Conservation (phyloP, 148 eudicot genomes). For the Agrostemma githago region DNA sequence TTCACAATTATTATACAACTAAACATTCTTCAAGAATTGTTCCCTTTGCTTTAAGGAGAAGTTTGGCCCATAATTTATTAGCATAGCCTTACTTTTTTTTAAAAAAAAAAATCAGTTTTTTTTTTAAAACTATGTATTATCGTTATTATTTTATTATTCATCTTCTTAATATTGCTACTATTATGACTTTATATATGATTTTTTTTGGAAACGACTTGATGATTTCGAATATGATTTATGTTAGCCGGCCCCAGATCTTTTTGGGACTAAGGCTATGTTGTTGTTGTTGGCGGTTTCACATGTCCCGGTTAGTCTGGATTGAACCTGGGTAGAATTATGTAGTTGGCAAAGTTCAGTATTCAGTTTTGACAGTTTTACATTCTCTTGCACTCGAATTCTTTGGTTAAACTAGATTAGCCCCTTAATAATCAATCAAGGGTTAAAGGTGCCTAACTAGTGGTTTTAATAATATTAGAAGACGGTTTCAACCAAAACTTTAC, state of each 20-base stretch:
- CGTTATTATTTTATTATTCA: too few species aligned
- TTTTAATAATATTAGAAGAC: background rate
- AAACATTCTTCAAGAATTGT: background rate
- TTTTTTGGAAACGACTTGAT: too few species aligned
- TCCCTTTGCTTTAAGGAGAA: constrained; percentile 26
- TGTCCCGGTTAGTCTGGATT: background rate
- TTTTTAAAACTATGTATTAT: too few species aligned
- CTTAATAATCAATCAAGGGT: background rate
- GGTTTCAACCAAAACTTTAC: too few species aligned
- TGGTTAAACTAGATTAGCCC: background rate
- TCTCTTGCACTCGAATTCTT: background rate
- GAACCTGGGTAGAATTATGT: background rate
- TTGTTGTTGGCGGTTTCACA: background rate
- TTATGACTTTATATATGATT: too few species aligned
- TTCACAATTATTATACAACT: constrained; percentile 14
- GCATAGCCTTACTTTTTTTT: background rate
- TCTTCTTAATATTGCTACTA: too few species aligned
- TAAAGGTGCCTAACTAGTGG: constrained; percentile 7
- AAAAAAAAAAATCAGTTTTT: too few species aligned
- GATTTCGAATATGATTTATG: too few species aligned
- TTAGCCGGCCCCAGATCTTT: too few species aligned
- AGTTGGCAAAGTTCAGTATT: background rate
- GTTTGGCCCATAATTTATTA: constrained; percentile 1
- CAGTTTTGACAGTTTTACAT: too few species aligned
- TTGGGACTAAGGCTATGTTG: too few species aligned